Base-by-base conservation (phyloP, 306 rosid genomes). In the Phaseolus lunatus region DNA sequence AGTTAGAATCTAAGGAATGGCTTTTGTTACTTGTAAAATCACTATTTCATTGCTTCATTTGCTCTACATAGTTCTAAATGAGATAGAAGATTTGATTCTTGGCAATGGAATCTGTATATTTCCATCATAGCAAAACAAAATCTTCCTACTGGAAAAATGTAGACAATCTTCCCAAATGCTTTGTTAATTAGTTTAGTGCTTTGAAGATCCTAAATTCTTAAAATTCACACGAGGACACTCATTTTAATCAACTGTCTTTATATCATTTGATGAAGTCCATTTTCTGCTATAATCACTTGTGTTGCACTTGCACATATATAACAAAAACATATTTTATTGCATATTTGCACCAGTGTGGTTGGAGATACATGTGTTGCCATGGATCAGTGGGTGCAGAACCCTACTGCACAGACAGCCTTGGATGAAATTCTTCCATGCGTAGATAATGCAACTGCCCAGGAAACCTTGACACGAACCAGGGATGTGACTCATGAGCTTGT, bases 351-450 rank as follows among this genome's bases (percentile, higher is more conserved):
- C 49, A 95, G 99, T 81, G 99, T 52, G 78, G 89, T 87, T 77
- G 97, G 77, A 72, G 97, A 95, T 85, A 66, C 97, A 15, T 95
- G 99, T 61, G 94, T 95, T 78, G 83, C 97, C 14, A 92, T 92
- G 97, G 89, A 92, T 29, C 88, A 95, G 48, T 95, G 99, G 99
- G 89, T 90, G 56, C 88, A 77, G 83, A 85, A 89, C 78, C 99
- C 97, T 3, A 89, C 89, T 1, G 89, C 88, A 11, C 88, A 85
- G 67, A 95, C 99, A 59, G 91, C 99, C 66, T 78, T 95, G 56
- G 99, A 95, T 74, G 99, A 95, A 31, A 73, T 95, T 45, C 91
- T 95, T 31, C 98, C 99, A 0, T 92, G 98, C 14, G 99, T 92
- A 77, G 92, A 92, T 80, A 92, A 92, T 39, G 89, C 93, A 49